phyloP scores from a whole-genome alignment of 257 asterid genomes.

The Solanum habrochaites region DNA sequence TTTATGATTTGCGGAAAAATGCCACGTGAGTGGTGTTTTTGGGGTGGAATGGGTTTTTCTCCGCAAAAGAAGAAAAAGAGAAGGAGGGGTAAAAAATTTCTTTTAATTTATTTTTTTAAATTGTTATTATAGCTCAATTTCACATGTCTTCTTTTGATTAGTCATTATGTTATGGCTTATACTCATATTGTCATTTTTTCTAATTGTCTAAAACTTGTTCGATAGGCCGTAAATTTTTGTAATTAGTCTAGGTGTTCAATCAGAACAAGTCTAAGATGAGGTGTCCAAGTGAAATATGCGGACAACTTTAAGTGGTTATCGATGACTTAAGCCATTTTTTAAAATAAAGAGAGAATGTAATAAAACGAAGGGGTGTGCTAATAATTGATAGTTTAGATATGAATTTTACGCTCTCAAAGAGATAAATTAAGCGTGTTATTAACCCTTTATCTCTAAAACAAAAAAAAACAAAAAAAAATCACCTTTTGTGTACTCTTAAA shows the following conservation, averaged over 20 bases:
- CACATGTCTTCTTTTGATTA: not conserved
- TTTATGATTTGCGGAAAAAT: no score
- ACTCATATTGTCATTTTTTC: not conserved
- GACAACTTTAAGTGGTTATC: not conserved
- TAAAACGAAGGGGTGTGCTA: no score
- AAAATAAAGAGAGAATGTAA: no score
- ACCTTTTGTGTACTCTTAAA: no score
- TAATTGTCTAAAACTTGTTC: not conserved
- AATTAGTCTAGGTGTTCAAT: not conserved
- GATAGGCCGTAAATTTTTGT: not conserved
- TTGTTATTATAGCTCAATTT: not conserved
- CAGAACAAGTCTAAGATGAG: no score
- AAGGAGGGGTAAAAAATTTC: not conserved
- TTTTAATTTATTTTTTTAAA: no score
- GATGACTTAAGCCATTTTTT: not conserved
- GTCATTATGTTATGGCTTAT: not conserved
- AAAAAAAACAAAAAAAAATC: no score
- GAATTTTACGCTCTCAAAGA: no score
- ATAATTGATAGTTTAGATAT: no score
- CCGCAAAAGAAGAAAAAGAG: not conserved
- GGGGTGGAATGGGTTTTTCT: not conserved
- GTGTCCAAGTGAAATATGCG: not conserved
- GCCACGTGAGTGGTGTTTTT: not conserved
- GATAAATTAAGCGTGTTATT: no score
- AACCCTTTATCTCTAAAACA: no score